These are phyloP conservation scores for Sporodiniella umbellata DNA, from an alignment of 371 early-diverging fungal species.

Conservation along the genomic window DNA sequence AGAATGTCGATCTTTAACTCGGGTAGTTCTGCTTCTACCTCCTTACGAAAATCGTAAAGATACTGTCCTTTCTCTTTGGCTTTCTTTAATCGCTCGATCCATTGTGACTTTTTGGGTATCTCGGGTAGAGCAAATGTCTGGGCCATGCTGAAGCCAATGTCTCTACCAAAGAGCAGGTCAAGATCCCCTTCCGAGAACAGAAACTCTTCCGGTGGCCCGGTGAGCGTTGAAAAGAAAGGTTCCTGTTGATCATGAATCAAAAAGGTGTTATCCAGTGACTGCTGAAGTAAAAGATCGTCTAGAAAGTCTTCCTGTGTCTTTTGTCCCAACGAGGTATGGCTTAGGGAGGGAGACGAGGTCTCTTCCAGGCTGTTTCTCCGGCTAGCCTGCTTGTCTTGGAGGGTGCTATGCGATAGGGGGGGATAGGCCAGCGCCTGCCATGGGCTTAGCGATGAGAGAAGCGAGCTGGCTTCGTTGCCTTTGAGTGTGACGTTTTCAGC, in stretches of 20 bases:
- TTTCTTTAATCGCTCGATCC: slow-evolving; percentile 6
- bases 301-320: not conserved
- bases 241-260: slow-evolving; percentile 33
- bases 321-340: not conserved
- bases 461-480: too few relatives aligned
- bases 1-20: slow-evolving; percentile 30
- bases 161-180: slow-evolving; percentile 20
- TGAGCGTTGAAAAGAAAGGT: too few relatives aligned
- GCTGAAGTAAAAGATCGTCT: not conserved
- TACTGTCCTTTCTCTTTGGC: slow-evolving; percentile 19
- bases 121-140: slow-evolving; percentile 13
- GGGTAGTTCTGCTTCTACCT: slow-evolving; percentile 17
- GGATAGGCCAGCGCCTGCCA: too few relatives aligned
- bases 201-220: slow-evolving; percentile 17
- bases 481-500: slow-evolving; percentile 45
- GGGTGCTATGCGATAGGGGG: too few relatives aligned
- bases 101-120: slow-evolving; percentile 1
- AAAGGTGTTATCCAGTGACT: not conserved
- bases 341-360: not conserved
- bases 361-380: slow-evolving; percentile 15
- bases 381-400: too few relatives aligned
- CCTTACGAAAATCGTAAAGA: slow-evolving; percentile 20
- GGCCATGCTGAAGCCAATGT: slow-evolving; percentile 11
- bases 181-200: slow-evolving; percentile 25
- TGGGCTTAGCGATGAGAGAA: too few relatives aligned